A percentile compares a stretch with the other conserved stretches of the same genome.
These are phyloP conservation scores for Russula olivacea DNA, from an alignment of 768 basidiomycete species.

Conservation along the genomic window DNA sequence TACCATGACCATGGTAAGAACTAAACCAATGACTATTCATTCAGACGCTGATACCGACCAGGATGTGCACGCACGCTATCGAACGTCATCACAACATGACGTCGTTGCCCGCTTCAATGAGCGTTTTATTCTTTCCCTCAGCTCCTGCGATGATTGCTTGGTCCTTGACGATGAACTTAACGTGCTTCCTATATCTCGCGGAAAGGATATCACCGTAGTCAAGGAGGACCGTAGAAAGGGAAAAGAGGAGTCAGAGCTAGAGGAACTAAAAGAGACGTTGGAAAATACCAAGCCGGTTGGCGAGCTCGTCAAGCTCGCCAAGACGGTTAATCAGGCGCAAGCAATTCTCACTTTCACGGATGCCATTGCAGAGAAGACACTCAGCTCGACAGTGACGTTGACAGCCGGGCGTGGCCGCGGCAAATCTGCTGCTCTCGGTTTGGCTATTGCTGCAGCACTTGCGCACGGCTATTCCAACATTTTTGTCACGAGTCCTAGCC, in stretches of 20 bases:
- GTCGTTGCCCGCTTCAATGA: constrained; percentile 97
- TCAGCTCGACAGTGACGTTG: constrained; percentile 90
- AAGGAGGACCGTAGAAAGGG: constrained; percentile 46
- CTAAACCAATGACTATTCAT: background rate
- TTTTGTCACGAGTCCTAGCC: constrained; percentile 95
- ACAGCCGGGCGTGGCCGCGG: constrained; percentile 94
- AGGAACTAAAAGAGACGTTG: constrained; percentile 70
- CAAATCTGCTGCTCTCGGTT: constrained; percentile 93
- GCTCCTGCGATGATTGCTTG: constrained; percentile 86
- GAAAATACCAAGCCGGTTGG: constrained; percentile 82
- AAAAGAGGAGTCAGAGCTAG: constrained; percentile 58
- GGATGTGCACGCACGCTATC: constrained; percentile 95
- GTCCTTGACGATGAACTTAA: constrained; percentile 97
- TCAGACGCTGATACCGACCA: constrained; percentile 30
- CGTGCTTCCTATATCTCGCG: constrained; percentile 90
- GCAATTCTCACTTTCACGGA: constrained; percentile 93
- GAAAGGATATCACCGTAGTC: constrained; percentile 81
- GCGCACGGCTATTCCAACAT: constrained; percentile 95
- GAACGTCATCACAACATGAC: constrained; percentile 84
- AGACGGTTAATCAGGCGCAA: constrained; percentile 92
- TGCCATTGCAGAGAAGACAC: constrained; percentile 86
- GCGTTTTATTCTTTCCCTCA: constrained; percentile 95
- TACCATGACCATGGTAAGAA: constrained; percentile 70
- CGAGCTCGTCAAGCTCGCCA: constrained; percentile 82
- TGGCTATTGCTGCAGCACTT: constrained; percentile 89